Conservation (phyloP, 2,329 filamentous ascomycete species). For the Aspergillus pseudotamarii region DNA sequence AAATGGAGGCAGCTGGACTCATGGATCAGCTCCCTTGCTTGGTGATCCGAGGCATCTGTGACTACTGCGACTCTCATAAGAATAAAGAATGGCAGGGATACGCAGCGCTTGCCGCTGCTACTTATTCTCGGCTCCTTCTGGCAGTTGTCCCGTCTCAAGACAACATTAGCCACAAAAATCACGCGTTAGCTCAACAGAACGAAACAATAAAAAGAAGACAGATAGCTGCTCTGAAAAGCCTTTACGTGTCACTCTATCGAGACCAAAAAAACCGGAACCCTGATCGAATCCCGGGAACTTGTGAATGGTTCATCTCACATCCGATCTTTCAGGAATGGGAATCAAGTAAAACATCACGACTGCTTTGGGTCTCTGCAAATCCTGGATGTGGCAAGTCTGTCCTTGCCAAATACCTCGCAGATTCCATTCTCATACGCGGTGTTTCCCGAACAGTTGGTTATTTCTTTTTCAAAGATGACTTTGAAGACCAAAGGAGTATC, state of each 20-base stretch:
- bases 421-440: conserved; percentile 27
- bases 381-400: conserved; percentile 52
- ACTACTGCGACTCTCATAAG: conserved; percentile 18
- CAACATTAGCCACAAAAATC: background rate
- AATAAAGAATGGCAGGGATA: conserved; percentile 23
- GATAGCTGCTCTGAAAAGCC: background rate
- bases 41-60: conserved; percentile 10
- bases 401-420: conserved; percentile 40
- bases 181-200: background rate
- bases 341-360: background rate
- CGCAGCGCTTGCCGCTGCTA: conserved; percentile 26
- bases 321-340: background rate
- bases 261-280: background rate
- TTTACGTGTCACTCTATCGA: background rate
- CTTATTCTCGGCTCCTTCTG: conserved; percentile 20
- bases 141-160: background rate
- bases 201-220: too few relatives aligned
- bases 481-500: conserved; percentile 36
- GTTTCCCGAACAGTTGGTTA: conserved; percentile 36
- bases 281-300: background rate
- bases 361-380: conserved; percentile 40
- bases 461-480: conserved; percentile 52
- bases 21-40: conserved; percentile 12
- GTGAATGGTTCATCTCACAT: background rate
- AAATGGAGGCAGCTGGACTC: conserved; percentile 14